phyloP scores from a whole-genome alignment of 2,329 filamentous ascomycete genomes.

The Apiospora marii region DNA sequence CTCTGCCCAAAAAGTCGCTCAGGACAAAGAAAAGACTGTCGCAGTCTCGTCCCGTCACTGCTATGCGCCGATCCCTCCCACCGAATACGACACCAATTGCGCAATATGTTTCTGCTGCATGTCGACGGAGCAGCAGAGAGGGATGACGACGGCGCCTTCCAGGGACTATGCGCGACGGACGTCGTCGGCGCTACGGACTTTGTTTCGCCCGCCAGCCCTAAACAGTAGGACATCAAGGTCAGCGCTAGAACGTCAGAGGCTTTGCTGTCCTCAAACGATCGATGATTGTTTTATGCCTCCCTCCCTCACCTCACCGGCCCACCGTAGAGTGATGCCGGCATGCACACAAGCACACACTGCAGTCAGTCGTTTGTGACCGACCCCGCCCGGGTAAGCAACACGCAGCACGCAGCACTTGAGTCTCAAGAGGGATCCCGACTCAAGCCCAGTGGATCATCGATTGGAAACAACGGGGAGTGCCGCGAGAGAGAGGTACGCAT shows the following conservation, averaged over 20 bases:
- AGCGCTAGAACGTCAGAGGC: slow-evolving; percentile 12
- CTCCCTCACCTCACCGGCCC: slow-evolving; percentile 10
- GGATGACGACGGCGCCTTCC: slow-evolving; percentile 18
- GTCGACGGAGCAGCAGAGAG: neutral
- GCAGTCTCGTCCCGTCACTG: slow-evolving; percentile 5
- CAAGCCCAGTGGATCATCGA: neutral
- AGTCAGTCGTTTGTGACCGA: neutral
- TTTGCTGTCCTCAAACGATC: slow-evolving; percentile 11
- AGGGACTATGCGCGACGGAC: slow-evolving; percentile 13
- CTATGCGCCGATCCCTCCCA: slow-evolving; percentile 2
- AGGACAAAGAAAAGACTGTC: neutral
- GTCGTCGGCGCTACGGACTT: slow-evolving; percentile 11
- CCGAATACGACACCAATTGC: slow-evolving; percentile 16
- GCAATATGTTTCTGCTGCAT: slow-evolving; percentile 17
- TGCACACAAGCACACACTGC: slow-evolving; percentile 2
- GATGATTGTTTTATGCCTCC: slow-evolving; percentile 4
- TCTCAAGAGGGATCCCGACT: slow-evolving; percentile 7
- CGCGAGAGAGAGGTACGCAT: neutral
- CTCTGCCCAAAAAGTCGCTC: neutral
- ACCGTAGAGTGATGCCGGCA: slow-evolving; percentile 10
- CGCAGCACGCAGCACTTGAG: neutral
- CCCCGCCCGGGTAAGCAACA: neutral
- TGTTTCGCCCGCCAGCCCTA: slow-evolving; percentile 3
- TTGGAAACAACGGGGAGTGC: slow-evolving; percentile 17
- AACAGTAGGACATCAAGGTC: slow-evolving; percentile 6